Evolutionary conservation across 1,284 basidiomycete genomes (phyloP), one percentile per base, ranked within the genome.

Genomic region (Cutaneotrichosporon mucoides): DNA sequence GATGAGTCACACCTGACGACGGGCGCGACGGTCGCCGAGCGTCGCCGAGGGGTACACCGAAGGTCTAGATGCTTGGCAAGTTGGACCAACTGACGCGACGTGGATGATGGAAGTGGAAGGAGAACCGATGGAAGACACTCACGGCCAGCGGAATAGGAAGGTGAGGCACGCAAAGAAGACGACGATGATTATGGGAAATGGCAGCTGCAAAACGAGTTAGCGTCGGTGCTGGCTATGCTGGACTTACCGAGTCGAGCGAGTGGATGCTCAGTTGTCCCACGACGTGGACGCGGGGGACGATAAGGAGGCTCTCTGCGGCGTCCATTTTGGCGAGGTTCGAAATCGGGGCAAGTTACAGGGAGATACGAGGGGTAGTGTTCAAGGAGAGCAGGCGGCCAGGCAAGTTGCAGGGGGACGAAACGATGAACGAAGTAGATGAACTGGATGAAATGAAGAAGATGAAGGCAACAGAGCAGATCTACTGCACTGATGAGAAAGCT

Each of bases 211-310:
- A 12, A 9, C 9, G 38, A 40, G 38, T 40, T 40, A 40, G 45
- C 6, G 37, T 47, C 16, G 37, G 44, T 0, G 1, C 13, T 12
- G 2, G 41, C 44, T 5, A 44, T 9, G 11, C 11, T 3, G 15
- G 16, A 53, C 59, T 56, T 24, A 60, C 59, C 8, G 52, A 51
- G 24, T 57, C 53, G n/a, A 57, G n/a, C 3, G 53, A 43, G n/a
- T 55, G 52, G 7, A 57, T 43, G 13, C 55, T 53, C 16, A 50
- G 13, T 16, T 45, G 4, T 11, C 55, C 55, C 13, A 34, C 53
- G 33, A 61, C 48, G 48, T 55, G 45, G 13, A 54, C 56, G 38
- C 47, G 36, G 43, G 56, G 52, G 12, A 55, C 35, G 6, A 34
- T 16, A 38, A 40, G 38, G 34, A 57, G 42, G 13, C 44, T 41